Percentiles rank a stretch among this genome's conserved stretches.
Conservation (phyloP, 2,329 filamentous ascomycete genomes). For the Diplodia mutila region DNA sequence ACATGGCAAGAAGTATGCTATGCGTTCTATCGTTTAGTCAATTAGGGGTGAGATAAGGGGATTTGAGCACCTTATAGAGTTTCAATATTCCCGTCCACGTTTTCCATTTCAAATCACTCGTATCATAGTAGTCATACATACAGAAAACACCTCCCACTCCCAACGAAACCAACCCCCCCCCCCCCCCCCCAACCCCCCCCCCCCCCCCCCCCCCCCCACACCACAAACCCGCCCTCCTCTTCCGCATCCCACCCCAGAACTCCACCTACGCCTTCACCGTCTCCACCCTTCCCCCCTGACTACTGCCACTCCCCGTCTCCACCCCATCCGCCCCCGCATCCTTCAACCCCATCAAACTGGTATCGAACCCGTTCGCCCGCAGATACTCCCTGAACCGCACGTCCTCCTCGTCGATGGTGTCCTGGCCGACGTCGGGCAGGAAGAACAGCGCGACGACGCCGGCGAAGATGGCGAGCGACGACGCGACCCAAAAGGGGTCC, state of each 20-base stretch:
- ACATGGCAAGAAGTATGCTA: not conserved
- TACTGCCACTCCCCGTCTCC: not conserved
- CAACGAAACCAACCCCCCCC: not conserved
- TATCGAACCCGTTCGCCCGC: slow-evolving; percentile 30
- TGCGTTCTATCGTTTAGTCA: too few relatives aligned
- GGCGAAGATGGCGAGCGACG: slow-evolving; percentile 74
- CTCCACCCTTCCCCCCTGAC: too few relatives aligned
- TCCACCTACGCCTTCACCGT: not conserved
- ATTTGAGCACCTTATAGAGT: too few relatives aligned
- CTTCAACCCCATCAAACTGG: slow-evolving; percentile 12
- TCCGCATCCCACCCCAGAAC: too few relatives aligned
- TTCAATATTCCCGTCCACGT: too few relatives aligned
- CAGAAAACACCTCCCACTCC: too few relatives aligned
- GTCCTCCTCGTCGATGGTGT: slow-evolving; percentile 83
- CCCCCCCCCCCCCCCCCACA: too few relatives aligned
- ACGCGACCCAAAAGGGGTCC: slow-evolving; percentile 88
- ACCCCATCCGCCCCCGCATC: not conserved
- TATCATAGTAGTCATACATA: too few relatives aligned
- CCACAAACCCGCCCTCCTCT: too few relatives aligned
- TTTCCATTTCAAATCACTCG: too few relatives aligned
- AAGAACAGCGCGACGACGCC: slow-evolving; percentile 68
- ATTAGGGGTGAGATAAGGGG: too few relatives aligned
- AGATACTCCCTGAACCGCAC: slow-evolving; percentile 74
- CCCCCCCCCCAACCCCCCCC: too few relatives aligned
- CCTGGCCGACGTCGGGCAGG: slow-evolving; percentile 77